Percentiles rank a stretch among this genome's conserved stretches.
phyloP scores from a whole-genome alignment of 2,329 filamentous ascomycete genomes.

The Cadophora sp. region DNA sequence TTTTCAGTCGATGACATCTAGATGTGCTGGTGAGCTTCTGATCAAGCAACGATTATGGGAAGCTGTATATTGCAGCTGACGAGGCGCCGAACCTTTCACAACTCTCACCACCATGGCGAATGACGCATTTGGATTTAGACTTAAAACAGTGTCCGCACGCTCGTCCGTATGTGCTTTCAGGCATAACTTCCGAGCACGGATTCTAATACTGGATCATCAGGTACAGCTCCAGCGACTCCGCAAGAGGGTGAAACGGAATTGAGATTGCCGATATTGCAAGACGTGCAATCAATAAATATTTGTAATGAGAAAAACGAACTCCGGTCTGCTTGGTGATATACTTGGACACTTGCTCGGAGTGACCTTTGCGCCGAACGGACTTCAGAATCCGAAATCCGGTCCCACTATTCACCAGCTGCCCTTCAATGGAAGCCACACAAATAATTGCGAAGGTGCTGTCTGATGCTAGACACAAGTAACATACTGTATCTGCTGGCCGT shows the following conservation, averaged over 20 bases:
- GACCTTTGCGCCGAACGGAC: conserved; percentile 5
- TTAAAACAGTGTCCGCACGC: not conserved
- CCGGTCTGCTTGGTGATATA: not conserved
- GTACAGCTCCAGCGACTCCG: not conserved
- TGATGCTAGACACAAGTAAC: not conserved
- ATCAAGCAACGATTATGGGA: not conserved
- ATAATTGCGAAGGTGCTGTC: not conserved
- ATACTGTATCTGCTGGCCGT: not conserved
- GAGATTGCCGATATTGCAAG: not conserved
- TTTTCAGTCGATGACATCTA: conserved; percentile 4
- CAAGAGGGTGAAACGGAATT: not conserved
- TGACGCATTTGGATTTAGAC: not conserved
- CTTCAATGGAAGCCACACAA: not conserved
- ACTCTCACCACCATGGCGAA: not conserved
- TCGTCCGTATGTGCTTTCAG: conserved; percentile 2
- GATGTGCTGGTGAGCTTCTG: not conserved
- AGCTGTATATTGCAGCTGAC: not conserved
- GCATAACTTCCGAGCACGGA: not conserved
- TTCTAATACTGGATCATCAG: not conserved
- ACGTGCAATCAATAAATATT: not conserved
- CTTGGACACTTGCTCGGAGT: not conserved
- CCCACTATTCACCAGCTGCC: not conserved
- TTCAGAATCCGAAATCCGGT: conserved; percentile 6
- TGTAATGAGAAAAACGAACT: not conserved
- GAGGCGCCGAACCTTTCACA: not conserved